These are phyloP conservation scores for Euphorbia lathyris DNA, from an alignment of 345 rosid genomes.

Conservation along the genomic window DNA sequence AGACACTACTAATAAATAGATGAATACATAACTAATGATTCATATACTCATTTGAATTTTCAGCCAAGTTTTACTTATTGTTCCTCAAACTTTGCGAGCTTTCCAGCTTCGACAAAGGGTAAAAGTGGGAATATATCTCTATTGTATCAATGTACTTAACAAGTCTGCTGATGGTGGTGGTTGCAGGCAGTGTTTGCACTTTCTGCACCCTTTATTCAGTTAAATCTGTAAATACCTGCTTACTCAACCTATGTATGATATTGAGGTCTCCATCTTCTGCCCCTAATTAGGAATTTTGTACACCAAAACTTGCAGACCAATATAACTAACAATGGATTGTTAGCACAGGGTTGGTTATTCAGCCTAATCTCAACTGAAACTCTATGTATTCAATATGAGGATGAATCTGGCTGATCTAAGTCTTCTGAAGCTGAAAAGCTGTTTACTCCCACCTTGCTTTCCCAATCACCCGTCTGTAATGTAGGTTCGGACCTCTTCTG, in stretches of 20 bases:
- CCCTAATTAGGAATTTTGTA: conserved; percentile 34
- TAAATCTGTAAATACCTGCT: conserved; percentile 20
- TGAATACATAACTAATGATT: not conserved
- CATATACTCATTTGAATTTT: not conserved
- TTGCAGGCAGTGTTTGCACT: not conserved
- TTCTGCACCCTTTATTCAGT: conserved; percentile 21
- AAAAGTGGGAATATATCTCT: not conserved
- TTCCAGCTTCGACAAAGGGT: conserved; percentile 11
- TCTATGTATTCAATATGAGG: conserved; percentile 33
- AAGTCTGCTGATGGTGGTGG: conserved; percentile 12
- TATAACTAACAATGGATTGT: conserved; percentile 19
- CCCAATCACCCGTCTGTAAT: conserved; percentile 41
- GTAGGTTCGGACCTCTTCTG: conserved; percentile 37
- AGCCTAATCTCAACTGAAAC: conserved; percentile 23
- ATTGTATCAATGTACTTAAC: not conserved
- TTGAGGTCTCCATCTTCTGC: conserved; percentile 26
- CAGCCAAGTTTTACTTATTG: not conserved
- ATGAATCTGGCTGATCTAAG: conserved; percentile 39
- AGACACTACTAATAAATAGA: too few species aligned
- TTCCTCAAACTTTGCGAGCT: not conserved
- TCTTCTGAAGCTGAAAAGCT: conserved; percentile 50
- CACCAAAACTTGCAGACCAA: conserved; percentile 25
- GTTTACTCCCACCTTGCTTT: conserved; percentile 36
- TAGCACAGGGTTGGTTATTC: conserved; percentile 12
- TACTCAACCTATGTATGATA: not conserved